Percentiles rank a stretch among this genome's conserved stretches.
Evolutionary conservation across 1,139 yeast species (phyloP).

Genomic region (Candida buenavistaensis): DNA sequence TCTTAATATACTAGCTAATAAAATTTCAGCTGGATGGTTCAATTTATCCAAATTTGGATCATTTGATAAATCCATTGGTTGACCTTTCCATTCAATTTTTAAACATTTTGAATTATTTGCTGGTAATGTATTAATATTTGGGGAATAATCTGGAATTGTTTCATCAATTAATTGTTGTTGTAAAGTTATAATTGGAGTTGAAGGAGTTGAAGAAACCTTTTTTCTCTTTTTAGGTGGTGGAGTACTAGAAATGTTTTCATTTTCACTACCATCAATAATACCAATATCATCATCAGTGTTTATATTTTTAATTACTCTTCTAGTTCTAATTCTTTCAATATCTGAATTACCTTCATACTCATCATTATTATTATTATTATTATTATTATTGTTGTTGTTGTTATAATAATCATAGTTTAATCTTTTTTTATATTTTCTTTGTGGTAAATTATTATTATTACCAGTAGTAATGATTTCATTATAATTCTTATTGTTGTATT

Average conservation of each 20-base stretch:
- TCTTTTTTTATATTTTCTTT: slow-evolving; percentile 34
- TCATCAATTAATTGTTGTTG: slow-evolving; percentile 56
- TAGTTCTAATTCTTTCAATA: slow-evolving; percentile 53
- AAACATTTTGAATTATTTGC: slow-evolving; percentile 65
- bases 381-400: too few species aligned
- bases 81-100: slow-evolving; percentile 97
- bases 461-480: slow-evolving; percentile 13
- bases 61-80: slow-evolving; percentile 82
- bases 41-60: slow-evolving; percentile 74
- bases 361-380: too few species aligned
- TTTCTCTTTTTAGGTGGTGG: slow-evolving; percentile 38
- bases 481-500: slow-evolving; percentile 36
- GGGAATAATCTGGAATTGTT: slow-evolving; percentile 72
- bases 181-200: slow-evolving; percentile 31
- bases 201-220: slow-evolving; percentile 7
- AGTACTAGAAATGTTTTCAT: slow-evolving; percentile 2
- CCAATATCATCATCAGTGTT: slow-evolving; percentile 13
- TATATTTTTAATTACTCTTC: slow-evolving; percentile 40
- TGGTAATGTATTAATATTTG: slow-evolving; percentile 64
- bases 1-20: slow-evolving; percentile 83
- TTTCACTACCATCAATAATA: slow-evolving; percentile 11
- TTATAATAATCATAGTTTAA: slow-evolving; percentile 19
- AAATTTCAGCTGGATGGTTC: slow-evolving; percentile 85
- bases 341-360: slow-evolving; percentile 31
- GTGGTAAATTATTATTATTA: slow-evolving; percentile 18